Percentiles rank a stretch among this genome's conserved stretches.
These are phyloP conservation scores for Pythium plurisporium DNA, from an alignment of 352 stramenopile genomes.

Conservation along the genomic window DNA sequence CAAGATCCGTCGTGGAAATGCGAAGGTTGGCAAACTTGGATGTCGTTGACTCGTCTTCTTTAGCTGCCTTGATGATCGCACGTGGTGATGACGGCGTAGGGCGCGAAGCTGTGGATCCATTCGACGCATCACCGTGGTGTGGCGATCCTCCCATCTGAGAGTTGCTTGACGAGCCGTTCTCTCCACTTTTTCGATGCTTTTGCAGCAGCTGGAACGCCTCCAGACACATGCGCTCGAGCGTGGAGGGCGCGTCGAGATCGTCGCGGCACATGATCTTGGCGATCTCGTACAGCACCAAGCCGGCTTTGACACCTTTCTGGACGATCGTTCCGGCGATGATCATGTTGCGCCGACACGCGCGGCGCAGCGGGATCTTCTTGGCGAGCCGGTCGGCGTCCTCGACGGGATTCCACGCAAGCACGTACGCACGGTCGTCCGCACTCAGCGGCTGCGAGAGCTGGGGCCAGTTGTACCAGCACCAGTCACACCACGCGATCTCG, in stretches of 20 bases:
- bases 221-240: slow-evolving; percentile 56
- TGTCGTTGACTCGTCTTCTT: background rate
- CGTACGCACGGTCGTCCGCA: slow-evolving; percentile 51
- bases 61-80: background rate
- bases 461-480: slow-evolving; percentile 98
- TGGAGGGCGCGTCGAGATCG: slow-evolving; percentile 68
- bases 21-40: slow-evolving; percentile 33
- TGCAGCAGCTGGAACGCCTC: slow-evolving; percentile 67
- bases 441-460: slow-evolving; percentile 81
- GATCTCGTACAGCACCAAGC: slow-evolving; percentile 66
- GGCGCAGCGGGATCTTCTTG: slow-evolving; percentile 70
- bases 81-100: background rate
- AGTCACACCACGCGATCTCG: slow-evolving; percentile 97
- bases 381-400: slow-evolving; percentile 52
- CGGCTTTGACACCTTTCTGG: slow-evolving; percentile 64
- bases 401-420: slow-evolving; percentile 51
- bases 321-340: slow-evolving; percentile 76
- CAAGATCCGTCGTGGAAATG: slow-evolving; percentile 38
- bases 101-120: background rate
- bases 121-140: background rate
- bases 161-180: slow-evolving; percentile 5
- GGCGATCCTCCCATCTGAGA: background rate
- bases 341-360: slow-evolving; percentile 74
- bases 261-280: slow-evolving; percentile 83
- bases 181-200: slow-evolving; percentile 15